These are phyloP conservation scores for Corynespora cassiicola DNA, from an alignment of 2,329 filamentous ascomycete species.

Conservation along the genomic window DNA sequence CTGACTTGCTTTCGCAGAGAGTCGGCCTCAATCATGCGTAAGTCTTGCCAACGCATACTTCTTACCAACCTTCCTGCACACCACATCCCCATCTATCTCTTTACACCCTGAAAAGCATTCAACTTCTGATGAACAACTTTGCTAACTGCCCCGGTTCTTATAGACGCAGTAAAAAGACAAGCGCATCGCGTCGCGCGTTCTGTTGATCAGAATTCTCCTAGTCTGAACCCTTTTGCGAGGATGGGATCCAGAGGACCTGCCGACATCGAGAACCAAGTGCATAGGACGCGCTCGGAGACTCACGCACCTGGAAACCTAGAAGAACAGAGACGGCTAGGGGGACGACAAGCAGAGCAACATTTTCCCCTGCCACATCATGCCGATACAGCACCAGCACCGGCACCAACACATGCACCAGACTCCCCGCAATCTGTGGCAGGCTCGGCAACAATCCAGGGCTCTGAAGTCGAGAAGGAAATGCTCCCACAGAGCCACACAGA, in stretches of 20 bases:
- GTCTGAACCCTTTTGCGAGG: slow-evolving; percentile 45
- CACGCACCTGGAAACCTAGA: slow-evolving; percentile 27
- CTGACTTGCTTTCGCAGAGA: too few relatives aligned
- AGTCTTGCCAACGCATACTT: too few relatives aligned
- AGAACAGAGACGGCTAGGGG: slow-evolving; percentile 32
- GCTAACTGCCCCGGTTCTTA: too few relatives aligned
- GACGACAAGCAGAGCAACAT: slow-evolving; percentile 32
- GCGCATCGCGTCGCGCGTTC: slow-evolving; percentile 44
- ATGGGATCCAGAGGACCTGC: slow-evolving; percentile 27
- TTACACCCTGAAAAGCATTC: too few relatives aligned
- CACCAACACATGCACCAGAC: too few relatives aligned
- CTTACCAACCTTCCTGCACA: slow-evolving; percentile 3
- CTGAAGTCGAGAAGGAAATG: slow-evolving; percentile 14
- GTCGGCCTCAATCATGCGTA: too few relatives aligned
- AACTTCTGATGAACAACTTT: too few relatives aligned
- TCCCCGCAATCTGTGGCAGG: slow-evolving; percentile 19
- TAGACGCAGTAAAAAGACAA: slow-evolving; percentile 44
- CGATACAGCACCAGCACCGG: slow-evolving; percentile 33
- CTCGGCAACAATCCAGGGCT: slow-evolving; percentile 12
- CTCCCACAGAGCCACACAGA: slow-evolving; percentile 11
- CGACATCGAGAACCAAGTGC: slow-evolving; percentile 37
- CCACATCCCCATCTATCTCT: too few relatives aligned
- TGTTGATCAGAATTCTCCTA: slow-evolving; percentile 23
- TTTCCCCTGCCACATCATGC: slow-evolving; percentile 35
- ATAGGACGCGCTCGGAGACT: slow-evolving; percentile 32